Evolutionary conservation across 306 rosid genomes (phyloP).

Genomic region (Dalbergia cultrata): DNA sequence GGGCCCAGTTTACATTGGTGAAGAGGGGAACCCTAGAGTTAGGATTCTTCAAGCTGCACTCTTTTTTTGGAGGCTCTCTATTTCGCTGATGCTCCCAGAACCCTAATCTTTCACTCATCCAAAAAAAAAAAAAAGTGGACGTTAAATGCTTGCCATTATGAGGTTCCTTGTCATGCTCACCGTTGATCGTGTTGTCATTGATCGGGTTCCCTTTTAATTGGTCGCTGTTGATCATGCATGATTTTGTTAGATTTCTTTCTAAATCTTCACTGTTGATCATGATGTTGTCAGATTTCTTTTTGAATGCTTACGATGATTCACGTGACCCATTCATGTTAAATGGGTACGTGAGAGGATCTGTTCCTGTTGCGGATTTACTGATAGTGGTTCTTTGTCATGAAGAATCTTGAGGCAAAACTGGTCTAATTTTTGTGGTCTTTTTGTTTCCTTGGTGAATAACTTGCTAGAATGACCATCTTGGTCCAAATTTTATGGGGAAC

Average conservation of each 20-base stretch:
- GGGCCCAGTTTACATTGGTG: constrained; percentile 6
- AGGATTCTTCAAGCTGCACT: too few relatives aligned
- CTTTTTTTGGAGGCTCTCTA: too few relatives aligned
- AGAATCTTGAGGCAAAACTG: not conserved
- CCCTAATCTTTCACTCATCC: too few relatives aligned
- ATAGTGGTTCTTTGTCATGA: not conserved
- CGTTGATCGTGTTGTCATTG: not conserved
- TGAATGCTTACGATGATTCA: not conserved
- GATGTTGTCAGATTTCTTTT: not conserved
- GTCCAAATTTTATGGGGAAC: not conserved
- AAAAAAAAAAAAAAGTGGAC: too few relatives aligned
- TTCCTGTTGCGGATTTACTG: not conserved
- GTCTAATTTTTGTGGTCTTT: not conserved
- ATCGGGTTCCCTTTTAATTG: not conserved
- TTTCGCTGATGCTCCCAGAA: too few relatives aligned
- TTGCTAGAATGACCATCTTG: not conserved
- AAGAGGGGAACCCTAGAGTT: not conserved
- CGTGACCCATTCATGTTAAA: not conserved
- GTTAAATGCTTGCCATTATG: not conserved
- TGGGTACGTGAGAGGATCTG: not conserved
- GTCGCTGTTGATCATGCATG: not conserved
- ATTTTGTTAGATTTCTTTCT: not conserved
- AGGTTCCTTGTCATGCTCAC: not conserved
- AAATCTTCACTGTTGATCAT: not conserved
- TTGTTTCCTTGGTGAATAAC: not conserved